These are phyloP conservation scores for Cenchrus fungigraminus DNA, from an alignment of 176 grass and related monocot genomes.

Conservation along the genomic window DNA sequence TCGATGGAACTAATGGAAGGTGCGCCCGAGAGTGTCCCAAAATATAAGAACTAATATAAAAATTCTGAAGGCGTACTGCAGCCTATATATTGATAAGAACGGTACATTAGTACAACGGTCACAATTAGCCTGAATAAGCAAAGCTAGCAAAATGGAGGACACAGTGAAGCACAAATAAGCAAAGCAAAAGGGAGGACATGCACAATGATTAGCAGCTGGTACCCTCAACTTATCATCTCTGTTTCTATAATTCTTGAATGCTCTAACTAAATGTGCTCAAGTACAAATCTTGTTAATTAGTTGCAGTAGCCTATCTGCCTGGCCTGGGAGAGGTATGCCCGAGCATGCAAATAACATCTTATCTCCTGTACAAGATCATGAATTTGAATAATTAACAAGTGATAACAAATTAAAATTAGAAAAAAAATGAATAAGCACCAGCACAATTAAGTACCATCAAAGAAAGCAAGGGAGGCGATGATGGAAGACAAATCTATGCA, in stretches of 20 bases:
- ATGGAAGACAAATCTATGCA: neutral
- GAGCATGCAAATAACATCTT: conserved; percentile 34
- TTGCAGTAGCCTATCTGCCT: neutral
- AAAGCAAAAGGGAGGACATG: neutral
- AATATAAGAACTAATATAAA: too few relatives aligned
- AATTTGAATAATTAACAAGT: neutral
- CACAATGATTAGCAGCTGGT: neutral
- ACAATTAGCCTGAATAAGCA: neutral
- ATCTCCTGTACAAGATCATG: conserved; percentile 36
- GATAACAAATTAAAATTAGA: neutral
- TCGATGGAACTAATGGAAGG: too few relatives aligned
- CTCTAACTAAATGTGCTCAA: neutral
- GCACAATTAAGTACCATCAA: conserved; percentile 10
- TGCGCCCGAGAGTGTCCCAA: too few relatives aligned
- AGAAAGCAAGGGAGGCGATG: neutral
- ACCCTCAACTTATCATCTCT: conserved; percentile 31
- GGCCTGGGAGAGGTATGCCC: neutral
- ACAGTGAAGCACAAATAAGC: neutral
- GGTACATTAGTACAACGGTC: neutral
- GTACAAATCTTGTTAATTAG: conserved; percentile 45
- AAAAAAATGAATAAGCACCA: neutral
- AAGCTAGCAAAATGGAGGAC: conserved; percentile 1
- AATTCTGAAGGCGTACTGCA: too few relatives aligned
- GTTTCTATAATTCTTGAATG: conserved; percentile 10
- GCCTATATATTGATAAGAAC: too few relatives aligned